A percentile compares a stretch with the other conserved stretches of the same genome.
phyloP scores from a whole-genome alignment of 352 stramenopile genomes.

The Ophiocytium majus region DNA sequence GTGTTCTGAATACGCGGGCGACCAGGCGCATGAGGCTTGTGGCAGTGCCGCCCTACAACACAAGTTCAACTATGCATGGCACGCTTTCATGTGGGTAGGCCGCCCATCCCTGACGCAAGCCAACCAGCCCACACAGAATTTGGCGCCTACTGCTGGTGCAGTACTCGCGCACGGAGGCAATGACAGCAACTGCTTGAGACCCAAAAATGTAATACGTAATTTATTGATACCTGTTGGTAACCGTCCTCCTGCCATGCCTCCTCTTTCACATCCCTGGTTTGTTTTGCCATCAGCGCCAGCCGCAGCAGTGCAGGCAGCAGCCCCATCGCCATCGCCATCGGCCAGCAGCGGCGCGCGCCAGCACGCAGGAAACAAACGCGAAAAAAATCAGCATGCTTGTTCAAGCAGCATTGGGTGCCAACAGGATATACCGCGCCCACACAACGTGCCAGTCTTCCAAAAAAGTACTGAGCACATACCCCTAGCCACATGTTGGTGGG shows the following conservation, averaged over 20 bases:
- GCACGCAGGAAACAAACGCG: neutral
- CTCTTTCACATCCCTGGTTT: neutral
- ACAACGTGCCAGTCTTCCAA: neutral
- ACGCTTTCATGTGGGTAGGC: neutral
- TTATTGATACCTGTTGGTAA: neutral
- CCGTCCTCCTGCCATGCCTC: constrained; percentile 13
- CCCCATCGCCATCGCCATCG: neutral
- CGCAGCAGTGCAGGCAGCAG: neutral
- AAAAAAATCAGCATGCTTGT: too few relatives aligned
- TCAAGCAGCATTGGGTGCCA: neutral
- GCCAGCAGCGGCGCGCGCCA: neutral
- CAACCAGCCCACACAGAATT: neutral
- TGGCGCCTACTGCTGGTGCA: neutral
- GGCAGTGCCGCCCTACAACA: neutral
- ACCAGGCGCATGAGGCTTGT: too few relatives aligned
- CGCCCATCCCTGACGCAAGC: neutral
- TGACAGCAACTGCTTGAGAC: neutral
- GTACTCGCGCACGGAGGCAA: neutral
- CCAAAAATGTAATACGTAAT: constrained; percentile 5
- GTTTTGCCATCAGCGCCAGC: too few relatives aligned
- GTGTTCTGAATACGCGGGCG: too few relatives aligned
- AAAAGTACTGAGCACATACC: too few relatives aligned
- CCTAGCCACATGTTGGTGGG: too few relatives aligned
- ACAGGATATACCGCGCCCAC: neutral
- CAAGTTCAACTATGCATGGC: neutral